Evolutionary conservation across 1,284 basidiomycete species (phyloP), one percentile per base, ranked within the genome.

Genomic region (Leucoagaricus sp.): DNA sequence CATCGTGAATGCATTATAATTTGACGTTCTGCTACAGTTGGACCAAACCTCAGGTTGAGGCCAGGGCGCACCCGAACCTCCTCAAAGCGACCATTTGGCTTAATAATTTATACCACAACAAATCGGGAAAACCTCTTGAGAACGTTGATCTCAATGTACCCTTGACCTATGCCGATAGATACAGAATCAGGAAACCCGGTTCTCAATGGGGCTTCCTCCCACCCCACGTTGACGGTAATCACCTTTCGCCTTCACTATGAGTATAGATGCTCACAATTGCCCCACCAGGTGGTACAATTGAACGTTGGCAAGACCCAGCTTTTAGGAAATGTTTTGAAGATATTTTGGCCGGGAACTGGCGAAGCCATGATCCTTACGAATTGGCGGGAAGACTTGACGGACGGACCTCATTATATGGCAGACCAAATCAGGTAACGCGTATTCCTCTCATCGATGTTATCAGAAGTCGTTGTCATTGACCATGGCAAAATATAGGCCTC

Each of bases 181-280:
- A 95, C 68, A 81, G 92, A 4, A 93, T 95, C 60, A 82, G 93
- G 28, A 85, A 86, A 58, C 88, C 93, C 0, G 91, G 91, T 2
- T 71, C 77, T 19, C 67, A 76, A 47, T 94, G 93, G 81, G 76
- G 79, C 5, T 65, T 75, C 4, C 87, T 89, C 56, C 84, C 86
- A 2, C 90, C 92, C 0, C 93, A 95, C 66, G 77, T 94, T 49
- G 92, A 95, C 65, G 86, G 85, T 81, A 23, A 31, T 10, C 4
- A 6, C 36, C 36, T 13, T 4, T 13, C 21, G 15, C 4, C 10
- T n/a, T n/a, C 7, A 1, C 29, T 28, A 13, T n/a, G 4, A n/a
- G 26, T 17, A 10, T 2, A n/a, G 26, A 10, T n/a, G 15, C 36
- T 29, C 1, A 31, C 29, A n/a, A n/a, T 5, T 36, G 31, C 7